Percentiles rank a stretch among this genome's conserved stretches.
Evolutionary conservation across 2,329 filamentous ascomycete genomes (phyloP).

Genomic region (Pseudogymnoascus sp.): DNA sequence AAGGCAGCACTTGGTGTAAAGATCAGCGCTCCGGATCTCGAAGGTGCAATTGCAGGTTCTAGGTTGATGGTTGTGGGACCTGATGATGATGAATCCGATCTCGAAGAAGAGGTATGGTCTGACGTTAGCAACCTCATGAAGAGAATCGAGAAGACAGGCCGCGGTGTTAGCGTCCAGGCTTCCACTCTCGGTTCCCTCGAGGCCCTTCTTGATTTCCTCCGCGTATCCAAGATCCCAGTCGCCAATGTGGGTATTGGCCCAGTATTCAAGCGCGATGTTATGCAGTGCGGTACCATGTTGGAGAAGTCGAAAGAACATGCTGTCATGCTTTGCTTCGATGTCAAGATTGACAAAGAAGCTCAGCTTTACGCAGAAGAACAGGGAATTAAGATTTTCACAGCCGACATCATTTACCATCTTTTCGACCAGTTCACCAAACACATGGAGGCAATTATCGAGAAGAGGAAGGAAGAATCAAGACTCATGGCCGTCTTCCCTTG

Average conservation of each 20-base stretch:
- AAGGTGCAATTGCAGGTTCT: conserved; percentile 93
- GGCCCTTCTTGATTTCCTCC: conserved; percentile 91
- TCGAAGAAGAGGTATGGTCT: conserved; percentile 92
- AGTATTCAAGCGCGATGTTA: conserved; percentile 95
- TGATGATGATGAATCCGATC: conserved; percentile 92
- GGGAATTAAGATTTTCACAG: conserved; percentile 95
- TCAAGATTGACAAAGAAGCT: conserved; percentile 98
- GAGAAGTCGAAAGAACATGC: conserved; percentile 92
- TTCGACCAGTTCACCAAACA: conserved; percentile 96
- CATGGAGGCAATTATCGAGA: conserved; percentile 77
- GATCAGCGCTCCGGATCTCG: conserved; percentile 92
- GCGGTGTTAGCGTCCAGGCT: conserved; percentile 93
- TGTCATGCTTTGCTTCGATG: conserved; percentile 99
- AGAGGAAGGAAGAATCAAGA: conserved; percentile 95
- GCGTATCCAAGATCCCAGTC: conserved; percentile 92
- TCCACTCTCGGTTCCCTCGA: conserved; percentile 96
- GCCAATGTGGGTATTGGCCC: conserved; percentile 96
- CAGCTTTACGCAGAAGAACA: conserved; percentile 85
- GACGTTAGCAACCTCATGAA: conserved; percentile 88
- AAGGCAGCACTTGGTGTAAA: conserved; percentile 98
- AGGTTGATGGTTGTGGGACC: conserved; percentile 88
- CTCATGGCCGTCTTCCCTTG: conserved; percentile 95
- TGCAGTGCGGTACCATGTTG: conserved; percentile 91
- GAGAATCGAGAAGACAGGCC: conserved; percentile 83
- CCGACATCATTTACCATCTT: conserved; percentile 97